Evolutionary conservation across 352 stramenopile genomes (phyloP), one percentile per base, ranked within the genome.

Genomic region (Aphanomyces euteiches): DNA sequence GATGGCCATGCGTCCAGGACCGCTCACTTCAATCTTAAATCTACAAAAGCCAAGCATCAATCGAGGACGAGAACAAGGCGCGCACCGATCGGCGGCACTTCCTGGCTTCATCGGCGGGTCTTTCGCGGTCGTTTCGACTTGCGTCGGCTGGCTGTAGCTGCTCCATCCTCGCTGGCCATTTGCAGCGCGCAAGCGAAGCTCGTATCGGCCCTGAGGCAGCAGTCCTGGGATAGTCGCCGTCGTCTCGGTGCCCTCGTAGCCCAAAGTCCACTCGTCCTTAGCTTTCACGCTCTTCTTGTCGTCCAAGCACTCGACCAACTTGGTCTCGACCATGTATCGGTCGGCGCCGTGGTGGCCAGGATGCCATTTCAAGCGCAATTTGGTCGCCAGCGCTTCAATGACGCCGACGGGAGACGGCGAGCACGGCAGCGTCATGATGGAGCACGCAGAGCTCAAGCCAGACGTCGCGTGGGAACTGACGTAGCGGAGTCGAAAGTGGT

Each of bases 351-450:
- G 77, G 40, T 78, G 48, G 7, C 89, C 87, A 2, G 89, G 76
- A 72, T 96, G 93, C 88, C 88, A 97, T 64, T 90, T 85, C 41
- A 97, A 67, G 38, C 89, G 66, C 6, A 80, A 82, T 7, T 74
- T 78, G 1, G 82, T 79, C 3, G 79, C 77, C 28, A 82, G 74
- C 7, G 85, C 75, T 8, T 85, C 77, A 37, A 98, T 76, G 41
- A 83, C 60, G 36, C 81, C 76, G 34, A 86, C 73, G 17, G 81
- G 85, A 13, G 82, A 82, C 7, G 85, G 85, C 5, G 76, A 75
- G 28, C 79, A 74, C 1, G 85, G 84, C 10, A 82, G 77, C 5
- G 85, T 90, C 54, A 75, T 88, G 34, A 98, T 78, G 50, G 86
- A 78, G 3, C 96, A 70, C 0, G 86, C 85, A 1, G 88, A 77